Evolutionary conservation across 306 rosid genomes (phyloP).

Genomic region (Trichosanthes truncata): DNA sequence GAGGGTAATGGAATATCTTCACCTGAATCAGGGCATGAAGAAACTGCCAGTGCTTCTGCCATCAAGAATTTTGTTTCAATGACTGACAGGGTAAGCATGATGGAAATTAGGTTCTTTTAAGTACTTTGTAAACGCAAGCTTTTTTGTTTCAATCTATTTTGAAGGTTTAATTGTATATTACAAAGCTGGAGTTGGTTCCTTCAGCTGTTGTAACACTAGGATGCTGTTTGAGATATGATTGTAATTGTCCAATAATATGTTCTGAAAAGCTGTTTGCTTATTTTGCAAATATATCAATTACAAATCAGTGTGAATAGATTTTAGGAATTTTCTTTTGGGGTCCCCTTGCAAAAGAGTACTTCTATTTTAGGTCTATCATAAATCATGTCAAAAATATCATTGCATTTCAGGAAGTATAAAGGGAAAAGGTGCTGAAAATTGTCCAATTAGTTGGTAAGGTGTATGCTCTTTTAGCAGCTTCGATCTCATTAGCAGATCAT

Average conservation of each 20-base stretch:
- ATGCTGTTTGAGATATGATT: not conserved
- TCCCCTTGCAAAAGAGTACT: not conserved
- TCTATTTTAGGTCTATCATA: not conserved
- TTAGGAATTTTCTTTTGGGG: conserved; percentile 1
- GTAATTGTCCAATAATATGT: not conserved
- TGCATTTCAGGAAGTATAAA: conserved; percentile 13
- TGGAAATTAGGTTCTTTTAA: conserved; percentile 5
- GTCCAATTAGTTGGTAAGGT: conserved; percentile 7
- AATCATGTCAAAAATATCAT: not conserved
- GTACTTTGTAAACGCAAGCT: not conserved
- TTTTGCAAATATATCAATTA: not conserved
- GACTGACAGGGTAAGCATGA: conserved; percentile 39
- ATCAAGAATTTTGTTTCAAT: conserved; percentile 26
- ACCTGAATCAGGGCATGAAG: conserved; percentile 36
- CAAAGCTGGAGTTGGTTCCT: not conserved
- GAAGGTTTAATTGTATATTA: not conserved
- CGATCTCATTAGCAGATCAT: conserved; percentile 2
- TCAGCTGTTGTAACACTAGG: not conserved
- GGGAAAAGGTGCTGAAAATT: conserved; percentile 4
- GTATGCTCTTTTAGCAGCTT: not conserved
- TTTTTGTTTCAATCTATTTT: not conserved
- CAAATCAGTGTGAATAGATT: not conserved
- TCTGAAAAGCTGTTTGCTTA: not conserved
- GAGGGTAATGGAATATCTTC: conserved; percentile 33
- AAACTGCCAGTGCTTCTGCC: conserved; percentile 33